phyloP scores from a whole-genome alignment of 768 basidiomycete genomes.

The Podaxis sp. region DNA sequence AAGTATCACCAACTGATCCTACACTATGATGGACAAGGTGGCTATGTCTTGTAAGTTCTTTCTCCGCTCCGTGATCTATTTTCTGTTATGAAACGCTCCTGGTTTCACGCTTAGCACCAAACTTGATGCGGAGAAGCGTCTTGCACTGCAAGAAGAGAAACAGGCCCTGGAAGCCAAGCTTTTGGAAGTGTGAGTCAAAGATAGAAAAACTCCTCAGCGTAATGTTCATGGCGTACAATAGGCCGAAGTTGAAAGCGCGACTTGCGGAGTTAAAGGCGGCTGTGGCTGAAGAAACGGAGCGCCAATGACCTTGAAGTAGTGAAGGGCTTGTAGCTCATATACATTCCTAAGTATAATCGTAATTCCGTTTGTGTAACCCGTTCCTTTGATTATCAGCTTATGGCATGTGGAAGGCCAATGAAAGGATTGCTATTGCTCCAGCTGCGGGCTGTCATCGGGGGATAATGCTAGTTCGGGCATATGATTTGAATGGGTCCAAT shows the following conservation, averaged over 20 bases:
- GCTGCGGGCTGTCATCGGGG: neutral
- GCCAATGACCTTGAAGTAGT: neutral
- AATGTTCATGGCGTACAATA: conserved; percentile 27
- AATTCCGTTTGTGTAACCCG: too few relatives aligned
- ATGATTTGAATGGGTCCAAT: conserved; percentile 2
- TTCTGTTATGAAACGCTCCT: conserved; percentile 7
- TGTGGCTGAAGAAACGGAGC: conserved; percentile 19
- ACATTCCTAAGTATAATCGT: neutral
- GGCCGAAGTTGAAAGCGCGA: conserved; percentile 80
- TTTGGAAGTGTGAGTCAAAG: conserved; percentile 71
- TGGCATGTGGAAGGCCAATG: too few relatives aligned
- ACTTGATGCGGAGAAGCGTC: conserved; percentile 84
- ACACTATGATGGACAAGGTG: conserved; percentile 92
- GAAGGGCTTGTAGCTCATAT: neutral
- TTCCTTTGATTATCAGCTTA: too few relatives aligned
- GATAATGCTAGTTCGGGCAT: too few relatives aligned
- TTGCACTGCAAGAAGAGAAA: conserved; percentile 94
- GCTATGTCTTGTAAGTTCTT: conserved; percentile 84
- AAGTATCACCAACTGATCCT: conserved; percentile 87
- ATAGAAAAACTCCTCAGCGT: neutral
- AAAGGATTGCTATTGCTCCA: neutral
- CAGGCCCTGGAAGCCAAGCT: conserved; percentile 83
- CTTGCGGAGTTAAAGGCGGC: conserved; percentile 61
- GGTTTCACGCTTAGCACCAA: conserved; percentile 57
- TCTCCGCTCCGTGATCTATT: neutral